phyloP scores from a whole-genome alignment of 116 monocot species.

The Trichopus zeylanicus region DNA sequence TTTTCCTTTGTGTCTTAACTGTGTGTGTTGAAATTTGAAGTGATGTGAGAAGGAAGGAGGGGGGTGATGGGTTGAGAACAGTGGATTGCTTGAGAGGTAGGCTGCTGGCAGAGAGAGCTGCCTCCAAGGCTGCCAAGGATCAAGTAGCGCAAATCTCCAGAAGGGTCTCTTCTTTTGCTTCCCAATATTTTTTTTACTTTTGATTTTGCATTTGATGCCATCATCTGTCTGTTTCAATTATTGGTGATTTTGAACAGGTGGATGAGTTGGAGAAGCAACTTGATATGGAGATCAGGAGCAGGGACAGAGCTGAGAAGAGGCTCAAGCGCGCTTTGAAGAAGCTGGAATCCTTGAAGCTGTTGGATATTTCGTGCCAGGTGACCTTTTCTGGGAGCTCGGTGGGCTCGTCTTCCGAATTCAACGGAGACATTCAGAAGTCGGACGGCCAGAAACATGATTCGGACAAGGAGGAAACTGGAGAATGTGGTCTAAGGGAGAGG shows the following conservation, averaged over 20 bases:
- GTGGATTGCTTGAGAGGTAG: slow-evolving; percentile 70
- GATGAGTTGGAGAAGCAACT: slow-evolving; percentile 57
- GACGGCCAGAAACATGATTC: slow-evolving; percentile 8
- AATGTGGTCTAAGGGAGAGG: slow-evolving; percentile 9
- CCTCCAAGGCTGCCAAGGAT: slow-evolving; percentile 57
- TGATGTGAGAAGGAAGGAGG: slow-evolving; percentile 10
- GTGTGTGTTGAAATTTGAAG: background rate
- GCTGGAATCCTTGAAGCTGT: slow-evolving; percentile 53
- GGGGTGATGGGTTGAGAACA: slow-evolving; percentile 31
- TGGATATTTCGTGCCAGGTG: slow-evolving; percentile 4
- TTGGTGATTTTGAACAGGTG: slow-evolving; percentile 34
- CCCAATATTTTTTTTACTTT: background rate
- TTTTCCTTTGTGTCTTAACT: background rate
- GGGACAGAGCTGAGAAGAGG: slow-evolving; percentile 72
- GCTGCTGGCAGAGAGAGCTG: slow-evolving; percentile 53
- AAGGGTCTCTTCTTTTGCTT: slow-evolving; percentile 26
- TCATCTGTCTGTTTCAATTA: background rate
- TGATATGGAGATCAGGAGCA: slow-evolving; percentile 53
- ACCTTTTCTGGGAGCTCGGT: slow-evolving; percentile 21
- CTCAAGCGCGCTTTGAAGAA: slow-evolving; percentile 58
- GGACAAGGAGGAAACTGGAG: slow-evolving; percentile 7
- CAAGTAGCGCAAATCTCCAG: slow-evolving; percentile 40
- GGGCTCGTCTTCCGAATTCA: slow-evolving; percentile 27
- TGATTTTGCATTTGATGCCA: background rate
- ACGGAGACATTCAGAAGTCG: background rate